Conservation (phyloP, 2,329 filamentous ascomycete genomes). For the Talaromyces sp. region DNA sequence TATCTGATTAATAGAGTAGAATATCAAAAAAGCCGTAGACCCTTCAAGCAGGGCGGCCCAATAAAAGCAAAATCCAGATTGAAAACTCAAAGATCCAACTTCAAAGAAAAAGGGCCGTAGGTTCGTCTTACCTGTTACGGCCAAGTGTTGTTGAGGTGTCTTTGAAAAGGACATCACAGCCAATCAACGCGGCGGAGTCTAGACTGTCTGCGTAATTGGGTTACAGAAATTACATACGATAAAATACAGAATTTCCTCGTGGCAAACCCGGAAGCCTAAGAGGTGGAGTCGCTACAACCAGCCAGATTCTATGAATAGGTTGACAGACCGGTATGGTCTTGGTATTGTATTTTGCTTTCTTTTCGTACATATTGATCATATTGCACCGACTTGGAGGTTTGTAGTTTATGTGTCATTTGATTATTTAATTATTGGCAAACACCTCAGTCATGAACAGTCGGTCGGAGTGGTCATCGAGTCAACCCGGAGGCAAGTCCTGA, state of each 20-base stretch:
- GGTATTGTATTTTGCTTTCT: background rate
- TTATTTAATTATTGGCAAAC: background rate
- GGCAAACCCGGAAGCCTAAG: slow-evolving; percentile 2
- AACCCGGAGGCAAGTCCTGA: background rate
- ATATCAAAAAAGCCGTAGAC: background rate
- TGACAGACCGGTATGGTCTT: background rate
- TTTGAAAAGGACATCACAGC: background rate
- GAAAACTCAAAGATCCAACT: background rate
- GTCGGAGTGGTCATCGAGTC: background rate
- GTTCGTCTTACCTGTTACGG: background rate
- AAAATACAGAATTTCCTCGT: background rate
- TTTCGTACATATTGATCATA: background rate
- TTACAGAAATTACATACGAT: background rate
- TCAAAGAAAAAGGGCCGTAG: background rate
- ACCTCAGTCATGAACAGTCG: background rate
- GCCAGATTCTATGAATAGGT: background rate
- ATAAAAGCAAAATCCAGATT: background rate
- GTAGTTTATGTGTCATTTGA: background rate
- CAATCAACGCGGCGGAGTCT: slow-evolving; percentile 8
- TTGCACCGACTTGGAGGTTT: background rate
- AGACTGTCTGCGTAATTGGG: background rate
- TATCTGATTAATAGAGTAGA: background rate
- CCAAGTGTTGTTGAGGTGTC: background rate
- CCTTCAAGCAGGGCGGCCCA: slow-evolving; percentile 1
- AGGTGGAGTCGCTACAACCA: background rate